Conservation (phyloP, 192 early-diverging fungal species). For the Ambispora gerdemannii region DNA sequence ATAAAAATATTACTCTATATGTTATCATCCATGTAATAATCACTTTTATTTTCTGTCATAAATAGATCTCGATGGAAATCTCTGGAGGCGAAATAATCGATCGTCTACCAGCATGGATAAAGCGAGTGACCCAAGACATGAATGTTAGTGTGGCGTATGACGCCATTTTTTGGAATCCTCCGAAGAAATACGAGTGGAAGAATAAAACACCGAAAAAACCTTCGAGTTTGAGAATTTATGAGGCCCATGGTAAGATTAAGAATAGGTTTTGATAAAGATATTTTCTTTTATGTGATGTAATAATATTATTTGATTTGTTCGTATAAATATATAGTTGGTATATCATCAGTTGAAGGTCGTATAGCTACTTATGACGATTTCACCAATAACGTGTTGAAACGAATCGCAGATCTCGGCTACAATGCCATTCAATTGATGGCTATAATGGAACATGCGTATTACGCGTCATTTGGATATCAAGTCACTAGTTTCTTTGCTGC, state of each 20-base stretch:
- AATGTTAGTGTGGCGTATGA: constrained; percentile 80
- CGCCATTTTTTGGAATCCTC: constrained; percentile 92
- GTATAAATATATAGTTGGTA: constrained; percentile 66
- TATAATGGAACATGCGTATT: constrained; percentile 99
- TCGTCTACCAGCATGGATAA: constrained; percentile 87
- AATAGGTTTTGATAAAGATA: not conserved
- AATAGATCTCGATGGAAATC: constrained; percentile 71
- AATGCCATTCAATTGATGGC: constrained; percentile 88
- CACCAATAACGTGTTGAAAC: constrained; percentile 76
- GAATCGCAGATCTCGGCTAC: constrained; percentile 80
- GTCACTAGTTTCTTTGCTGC: constrained; percentile 97
- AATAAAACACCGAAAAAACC: constrained; percentile 71
- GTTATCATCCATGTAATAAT: no score
- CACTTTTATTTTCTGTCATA: no score
- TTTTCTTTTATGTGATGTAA: not conserved
- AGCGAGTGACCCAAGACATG: constrained; percentile 82
- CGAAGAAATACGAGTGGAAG: constrained; percentile 72
- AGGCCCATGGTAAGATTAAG: constrained; percentile 75
- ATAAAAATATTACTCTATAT: no score
- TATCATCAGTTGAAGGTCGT: constrained; percentile 78
- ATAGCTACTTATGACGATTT: constrained; percentile 92
- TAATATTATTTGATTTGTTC: not conserved
- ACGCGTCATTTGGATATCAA: constrained; percentile 97
- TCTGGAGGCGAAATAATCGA: constrained; percentile 76
- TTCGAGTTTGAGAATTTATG: constrained; percentile 76